phyloP scores from a whole-genome alignment of 257 asterid species.

The Rubia yunnanensis region DNA sequence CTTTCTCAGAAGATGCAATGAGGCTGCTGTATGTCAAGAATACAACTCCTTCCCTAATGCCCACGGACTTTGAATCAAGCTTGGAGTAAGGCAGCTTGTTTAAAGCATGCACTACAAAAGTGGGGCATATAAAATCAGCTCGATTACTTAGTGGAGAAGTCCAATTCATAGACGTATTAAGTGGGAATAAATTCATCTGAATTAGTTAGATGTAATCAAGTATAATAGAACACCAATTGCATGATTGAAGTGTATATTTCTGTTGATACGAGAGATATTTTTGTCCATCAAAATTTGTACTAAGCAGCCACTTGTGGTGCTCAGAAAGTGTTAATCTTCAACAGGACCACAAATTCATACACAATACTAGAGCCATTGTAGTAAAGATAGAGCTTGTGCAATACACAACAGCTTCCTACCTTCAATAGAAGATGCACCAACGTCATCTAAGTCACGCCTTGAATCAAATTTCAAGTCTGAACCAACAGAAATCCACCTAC shows the following conservation, averaged over 20 bases:
- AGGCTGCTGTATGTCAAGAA: slow-evolving; percentile 96
- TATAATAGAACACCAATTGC: not conserved
- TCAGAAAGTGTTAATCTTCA: not conserved
- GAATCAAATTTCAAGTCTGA: slow-evolving; percentile 96
- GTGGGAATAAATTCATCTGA: not conserved
- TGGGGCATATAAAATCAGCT: slow-evolving; percentile 13
- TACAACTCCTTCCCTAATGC: slow-evolving; percentile 84
- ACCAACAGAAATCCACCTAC: slow-evolving; percentile 99
- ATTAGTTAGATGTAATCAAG: not conserved
- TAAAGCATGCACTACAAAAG: slow-evolving; percentile 81
- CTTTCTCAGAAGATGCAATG: slow-evolving; percentile 98
- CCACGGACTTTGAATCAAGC: slow-evolving; percentile 85
- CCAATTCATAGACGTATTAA: not conserved
- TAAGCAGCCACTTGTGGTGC: not conserved
- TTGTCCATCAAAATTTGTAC: not conserved
- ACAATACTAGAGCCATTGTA: not conserved
- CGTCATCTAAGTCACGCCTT: slow-evolving; percentile 90
- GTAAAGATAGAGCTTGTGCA: not conserved
- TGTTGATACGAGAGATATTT: not conserved
- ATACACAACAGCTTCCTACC: slow-evolving; percentile 32
- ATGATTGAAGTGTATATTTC: not conserved
- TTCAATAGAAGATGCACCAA: slow-evolving; percentile 75
- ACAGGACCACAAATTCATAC: not conserved
- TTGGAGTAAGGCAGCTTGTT: slow-evolving; percentile 98
- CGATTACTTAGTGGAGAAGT: not conserved